Evolutionary conservation across 1,139 yeast genomes (phyloP), one percentile per base, ranked within the genome.

Genomic region (Hansenula anomala): DNA sequence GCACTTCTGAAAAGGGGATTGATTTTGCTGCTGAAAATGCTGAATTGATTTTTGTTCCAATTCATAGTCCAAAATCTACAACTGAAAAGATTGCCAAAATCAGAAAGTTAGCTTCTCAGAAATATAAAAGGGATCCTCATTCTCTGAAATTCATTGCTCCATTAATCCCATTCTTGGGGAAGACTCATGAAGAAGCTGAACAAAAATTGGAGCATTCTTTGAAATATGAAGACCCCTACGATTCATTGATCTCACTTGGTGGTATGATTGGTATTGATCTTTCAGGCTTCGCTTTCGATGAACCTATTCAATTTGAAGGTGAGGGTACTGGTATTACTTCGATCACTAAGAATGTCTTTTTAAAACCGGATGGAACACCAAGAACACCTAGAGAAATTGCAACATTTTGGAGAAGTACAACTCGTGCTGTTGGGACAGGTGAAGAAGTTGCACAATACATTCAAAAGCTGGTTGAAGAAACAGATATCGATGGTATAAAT

Each of bases 1-100:
- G 69, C 14, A 58, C 67, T 23, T 63, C 67, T 3, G 50, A 56
- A 22, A 58, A 58, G 10, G 69, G 70, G 6, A 58, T 59, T 27
- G 59, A 58, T 6, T 63, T 60, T 50, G 69, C 69, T 16, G 67
- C 69, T 20, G 56, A 55, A 38, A 58, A 62, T 48, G 68, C 68
- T 4, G 69, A 65, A 41, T 59, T 56, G n/a, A 63, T 63, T 3
- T 64, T 63, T 43, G n/a, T n/a, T n/a, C n/a, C 65, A 2, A 52
- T 6, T 5, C 30, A 25, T 13, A 25, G 12, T n/a, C n/a, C n/a
- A n/a, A n/a, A n/a, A n/a, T n/a, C n/a, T n/a, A n/a, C n/a, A n/a
- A n/a, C n/a, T 13, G 12, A 25, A n/a, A 25, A 13, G 6, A 25
- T 60, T 13, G 61, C 60, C 1, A 30, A n/a, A n/a, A n/a, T n/a